Evolutionary conservation across 2,329 filamentous ascomycete genomes (phyloP).

Genomic region (Alternaria sp.): DNA sequence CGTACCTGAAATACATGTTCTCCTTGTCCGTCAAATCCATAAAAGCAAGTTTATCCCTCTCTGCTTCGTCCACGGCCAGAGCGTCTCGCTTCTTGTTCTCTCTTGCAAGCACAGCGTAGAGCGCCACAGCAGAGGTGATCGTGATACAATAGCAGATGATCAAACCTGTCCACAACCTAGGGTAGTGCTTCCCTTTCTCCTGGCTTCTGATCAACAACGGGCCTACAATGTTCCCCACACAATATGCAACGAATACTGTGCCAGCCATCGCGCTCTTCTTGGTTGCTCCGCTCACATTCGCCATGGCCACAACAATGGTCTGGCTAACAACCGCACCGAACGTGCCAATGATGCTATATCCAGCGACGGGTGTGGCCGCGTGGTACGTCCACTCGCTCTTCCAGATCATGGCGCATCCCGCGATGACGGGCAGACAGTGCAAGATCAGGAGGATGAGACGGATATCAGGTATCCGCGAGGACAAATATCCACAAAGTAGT

Average conservation of each 20-base stretch:
- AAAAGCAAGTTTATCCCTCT: slow-evolving; percentile 60
- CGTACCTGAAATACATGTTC: slow-evolving; percentile 67
- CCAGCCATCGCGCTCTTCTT: slow-evolving; percentile 82
- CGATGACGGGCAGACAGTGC: slow-evolving; percentile 77
- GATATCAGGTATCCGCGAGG: slow-evolving; percentile 67
- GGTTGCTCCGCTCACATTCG: slow-evolving; percentile 77
- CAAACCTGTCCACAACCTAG: slow-evolving; percentile 73
- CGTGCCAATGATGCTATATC: slow-evolving; percentile 76
- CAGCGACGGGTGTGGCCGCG: slow-evolving; percentile 71
- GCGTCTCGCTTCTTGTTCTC: slow-evolving; percentile 59
- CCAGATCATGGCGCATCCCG: slow-evolving; percentile 79
- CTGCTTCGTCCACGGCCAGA: slow-evolving; percentile 64
- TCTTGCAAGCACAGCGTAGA: slow-evolving; percentile 67
- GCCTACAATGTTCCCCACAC: slow-evolving; percentile 78
- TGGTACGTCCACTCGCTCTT: slow-evolving; percentile 69
- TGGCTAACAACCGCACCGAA: slow-evolving; percentile 75
- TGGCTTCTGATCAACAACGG: slow-evolving; percentile 75
- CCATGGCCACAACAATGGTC: slow-evolving; percentile 66
- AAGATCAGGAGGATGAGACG: slow-evolving; percentile 70
- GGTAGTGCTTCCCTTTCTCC: slow-evolving; percentile 72
- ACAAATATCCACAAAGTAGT: slow-evolving; percentile 70
- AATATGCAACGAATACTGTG: slow-evolving; percentile 78
- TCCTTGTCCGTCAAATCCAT: slow-evolving; percentile 64
- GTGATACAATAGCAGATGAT: slow-evolving; percentile 75
- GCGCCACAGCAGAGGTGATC: slow-evolving; percentile 62